Percentiles rank a stretch among this genome's conserved stretches.
phyloP scores from a whole-genome alignment of 495 filamentous ascomycete species.

The Melanomma pulvis-pyrius region DNA sequence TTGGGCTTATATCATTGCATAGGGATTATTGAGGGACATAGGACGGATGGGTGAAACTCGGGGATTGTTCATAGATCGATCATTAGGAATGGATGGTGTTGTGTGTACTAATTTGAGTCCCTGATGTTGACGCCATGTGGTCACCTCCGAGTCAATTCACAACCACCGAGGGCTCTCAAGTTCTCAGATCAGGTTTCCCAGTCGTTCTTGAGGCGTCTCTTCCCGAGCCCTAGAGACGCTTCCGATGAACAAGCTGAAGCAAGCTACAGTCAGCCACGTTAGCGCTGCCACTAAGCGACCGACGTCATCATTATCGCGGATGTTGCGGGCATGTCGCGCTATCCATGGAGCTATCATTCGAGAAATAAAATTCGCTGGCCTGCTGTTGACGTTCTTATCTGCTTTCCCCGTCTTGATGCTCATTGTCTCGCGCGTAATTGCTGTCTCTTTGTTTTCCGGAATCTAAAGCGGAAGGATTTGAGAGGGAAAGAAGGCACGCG shows the following conservation, averaged over 20 bases:
- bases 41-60: neutral
- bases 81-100: neutral
- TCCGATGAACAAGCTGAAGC: neutral
- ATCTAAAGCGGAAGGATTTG: neutral
- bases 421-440: neutral
- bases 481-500: neutral
- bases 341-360: neutral
- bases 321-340: slow-evolving; percentile 4
- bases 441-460: neutral
- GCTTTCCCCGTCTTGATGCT: neutral
- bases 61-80: neutral
- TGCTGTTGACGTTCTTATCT: neutral
- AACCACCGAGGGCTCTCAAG: no score
- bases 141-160: no score
- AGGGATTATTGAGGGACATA: no score
- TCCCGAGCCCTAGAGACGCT: neutral
- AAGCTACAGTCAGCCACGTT: slow-evolving; percentile 4
- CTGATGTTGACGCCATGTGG: no score
- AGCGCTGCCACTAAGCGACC: slow-evolving; percentile 8
- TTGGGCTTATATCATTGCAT: neutral
- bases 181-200: neutral
- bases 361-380: neutral
- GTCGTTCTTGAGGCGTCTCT: neutral
- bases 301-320: slow-evolving; percentile 6
- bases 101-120: no score